Percentiles rank a stretch among this genome's conserved stretches.
These are phyloP conservation scores for Neurospora discreta DNA, from an alignment of 495 filamentous ascomycete species.

Conservation along the genomic window DNA sequence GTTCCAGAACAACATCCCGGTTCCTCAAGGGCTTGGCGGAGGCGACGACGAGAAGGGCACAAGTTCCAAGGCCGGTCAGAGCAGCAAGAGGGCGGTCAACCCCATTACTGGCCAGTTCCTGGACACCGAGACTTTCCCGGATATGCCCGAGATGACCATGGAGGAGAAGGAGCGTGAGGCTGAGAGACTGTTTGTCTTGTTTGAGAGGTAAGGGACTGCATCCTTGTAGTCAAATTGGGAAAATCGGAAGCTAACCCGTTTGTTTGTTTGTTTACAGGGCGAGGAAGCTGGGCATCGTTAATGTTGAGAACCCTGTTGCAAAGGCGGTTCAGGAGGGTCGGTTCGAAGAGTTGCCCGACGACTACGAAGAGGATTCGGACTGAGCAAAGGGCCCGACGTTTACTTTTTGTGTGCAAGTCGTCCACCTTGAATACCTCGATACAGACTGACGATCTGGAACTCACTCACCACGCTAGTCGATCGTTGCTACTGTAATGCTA, in stretches of 20 bases:
- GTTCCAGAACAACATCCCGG: constrained; percentile 64
- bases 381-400: background rate
- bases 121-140: constrained; percentile 50
- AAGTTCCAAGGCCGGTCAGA: constrained; percentile 5
- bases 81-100: constrained; percentile 44
- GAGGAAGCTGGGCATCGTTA: constrained; percentile 70
- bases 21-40: constrained; percentile 43
- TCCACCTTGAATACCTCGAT: background rate
- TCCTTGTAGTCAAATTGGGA: too few relatives aligned
- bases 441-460: background rate
- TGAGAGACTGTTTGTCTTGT: constrained; percentile 85
- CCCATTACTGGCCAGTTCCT: constrained; percentile 83
- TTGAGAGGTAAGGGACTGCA: constrained; percentile 58
- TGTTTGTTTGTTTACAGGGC: constrained; percentile 44
- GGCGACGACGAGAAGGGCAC: background rate
- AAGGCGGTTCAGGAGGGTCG: constrained; percentile 65
- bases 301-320: constrained; percentile 75
- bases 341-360: constrained; percentile 57
- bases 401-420: background rate
- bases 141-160: constrained; percentile 63
- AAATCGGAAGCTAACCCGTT: background rate
- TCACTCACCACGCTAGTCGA: background rate
- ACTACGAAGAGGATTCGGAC: constrained; percentile 17
- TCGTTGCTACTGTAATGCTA: background rate
- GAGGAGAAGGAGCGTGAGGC: constrained; percentile 92